Evolutionary conservation across 1,139 yeast genomes (phyloP), one percentile per base, ranked within the genome.

Genomic region (Candida neerlandica): DNA sequence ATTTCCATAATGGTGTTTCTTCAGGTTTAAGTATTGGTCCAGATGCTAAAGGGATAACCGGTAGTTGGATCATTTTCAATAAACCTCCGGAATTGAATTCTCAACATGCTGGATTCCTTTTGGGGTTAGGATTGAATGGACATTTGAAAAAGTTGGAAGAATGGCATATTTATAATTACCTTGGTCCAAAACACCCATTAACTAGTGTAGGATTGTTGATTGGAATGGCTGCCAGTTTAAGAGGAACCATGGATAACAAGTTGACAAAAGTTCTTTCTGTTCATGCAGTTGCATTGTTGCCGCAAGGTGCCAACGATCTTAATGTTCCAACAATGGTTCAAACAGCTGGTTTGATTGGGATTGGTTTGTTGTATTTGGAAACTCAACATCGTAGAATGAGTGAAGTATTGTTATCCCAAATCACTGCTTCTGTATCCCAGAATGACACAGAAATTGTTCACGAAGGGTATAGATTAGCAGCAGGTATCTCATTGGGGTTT

Each of bases 111-210:
- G 99, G 99, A 0, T 91, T 95, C 58, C 69, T 95, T n/a, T 71
- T 91, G 26, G 99, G 98, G 0, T 70, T 94, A 21, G 99, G 99
- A 0, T 72, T 95, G 41, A 90, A 90, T 69, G 98, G 98, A 0
- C 97, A 92, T 63, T 69, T 95, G 56, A 85, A 82, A 54, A 78
- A 78, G 43, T 70, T 95, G 30, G 98, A 95, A 61, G 97, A 94
- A 63, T 95, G 99, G 98, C 97, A 92, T 63, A 88, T 95, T 29
- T 95, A 91, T 66, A 92, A 94, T 61, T 92, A 91, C 57, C 70
- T 95, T 46, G 96, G 97, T 0, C 96, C 97, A 0, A 92, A 95
- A 59, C 94, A 89, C 61, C 82, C 87, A 1, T 80, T 82, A 46
- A 89, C 96, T 0, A 89, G 96, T 65, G 85, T 91, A 37, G 98